Conservation (phyloP, 129 eudicot genomes). For the Solidago caesia region DNA sequence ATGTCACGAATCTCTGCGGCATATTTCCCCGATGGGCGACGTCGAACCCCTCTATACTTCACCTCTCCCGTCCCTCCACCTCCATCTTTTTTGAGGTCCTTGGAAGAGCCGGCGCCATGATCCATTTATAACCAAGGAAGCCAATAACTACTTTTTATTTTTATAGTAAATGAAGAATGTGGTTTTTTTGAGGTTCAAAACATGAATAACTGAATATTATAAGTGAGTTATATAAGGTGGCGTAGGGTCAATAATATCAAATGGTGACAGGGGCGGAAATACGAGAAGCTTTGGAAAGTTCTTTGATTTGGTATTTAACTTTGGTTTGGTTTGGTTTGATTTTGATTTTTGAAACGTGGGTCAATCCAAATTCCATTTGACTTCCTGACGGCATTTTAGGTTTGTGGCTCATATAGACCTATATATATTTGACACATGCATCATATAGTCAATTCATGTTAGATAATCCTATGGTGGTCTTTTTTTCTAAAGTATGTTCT, state of each 20-base stretch:
- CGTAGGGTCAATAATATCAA: neutral
- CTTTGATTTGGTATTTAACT: neutral
- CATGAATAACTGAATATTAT: neutral
- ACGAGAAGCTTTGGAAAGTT: conserved; percentile 1
- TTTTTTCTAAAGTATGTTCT: no score
- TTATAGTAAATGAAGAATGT: neutral
- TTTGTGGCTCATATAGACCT: neutral
- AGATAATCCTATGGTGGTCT: no score
- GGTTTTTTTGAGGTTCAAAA: neutral
- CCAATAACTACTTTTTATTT: neutral
- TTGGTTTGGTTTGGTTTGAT: neutral
- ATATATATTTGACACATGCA: neutral
- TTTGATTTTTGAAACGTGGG: conserved; percentile 3
- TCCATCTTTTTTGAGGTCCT: conserved; percentile 1
- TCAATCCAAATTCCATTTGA: neutral
- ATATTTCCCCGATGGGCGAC: conserved; percentile 51
- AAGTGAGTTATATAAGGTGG: neutral
- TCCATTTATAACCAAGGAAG: neutral
- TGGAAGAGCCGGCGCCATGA: conserved; percentile 8
- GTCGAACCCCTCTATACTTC: conserved; percentile 42
- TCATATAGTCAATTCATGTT: neutral
- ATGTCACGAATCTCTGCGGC: conserved; percentile 52
- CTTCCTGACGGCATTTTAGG: neutral
- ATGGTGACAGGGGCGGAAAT: neutral
- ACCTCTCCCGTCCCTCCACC: conserved; percentile 19